phyloP scores from a whole-genome alignment of 1,139 yeast species.

The Nakaseomyces glabratus region DNA sequence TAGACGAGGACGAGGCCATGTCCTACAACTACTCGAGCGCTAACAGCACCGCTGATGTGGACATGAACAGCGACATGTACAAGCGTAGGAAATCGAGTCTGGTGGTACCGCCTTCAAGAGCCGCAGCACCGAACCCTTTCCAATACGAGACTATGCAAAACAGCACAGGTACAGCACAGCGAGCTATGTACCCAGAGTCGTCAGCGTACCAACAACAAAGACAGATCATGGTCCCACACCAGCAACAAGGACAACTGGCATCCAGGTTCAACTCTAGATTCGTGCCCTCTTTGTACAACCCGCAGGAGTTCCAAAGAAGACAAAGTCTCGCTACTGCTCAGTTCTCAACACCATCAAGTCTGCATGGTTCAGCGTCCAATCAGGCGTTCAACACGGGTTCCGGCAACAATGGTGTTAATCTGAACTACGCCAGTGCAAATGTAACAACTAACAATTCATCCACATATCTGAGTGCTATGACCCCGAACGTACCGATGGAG shows the following conservation, averaged over 20 bases:
- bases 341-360: constrained; percentile 11
- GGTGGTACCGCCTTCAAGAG: constrained; percentile 38
- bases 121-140: constrained; percentile 39
- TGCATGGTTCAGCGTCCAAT: too few species aligned
- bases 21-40: constrained; percentile 8
- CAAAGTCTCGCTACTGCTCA: constrained; percentile 31
- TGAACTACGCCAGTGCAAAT: constrained; percentile 8
- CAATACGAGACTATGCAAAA: constrained; percentile 27
- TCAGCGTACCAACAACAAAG: constrained; percentile 14
- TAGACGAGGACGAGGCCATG: constrained; percentile 13
- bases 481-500: background rate
- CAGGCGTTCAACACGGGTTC: too few species aligned
- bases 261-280: constrained; percentile 7
- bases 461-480: background rate
- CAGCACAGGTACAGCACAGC: constrained; percentile 5
- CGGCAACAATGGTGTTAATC: constrained; percentile 14
- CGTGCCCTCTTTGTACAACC: constrained; percentile 13
- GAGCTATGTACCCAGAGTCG: background rate
- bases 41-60: constrained; percentile 7
- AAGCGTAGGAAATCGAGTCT: constrained; percentile 29
- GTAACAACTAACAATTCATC: constrained; percentile 6
- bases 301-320: constrained; percentile 32
- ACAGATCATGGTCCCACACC: constrained; percentile 12
- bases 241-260: constrained; percentile 7
- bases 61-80: constrained; percentile 10